Evolutionary conservation across 805 yeast genomes (phyloP), one percentile per base, ranked within the genome.

Genomic region (Suhomyces faveliae): DNA sequence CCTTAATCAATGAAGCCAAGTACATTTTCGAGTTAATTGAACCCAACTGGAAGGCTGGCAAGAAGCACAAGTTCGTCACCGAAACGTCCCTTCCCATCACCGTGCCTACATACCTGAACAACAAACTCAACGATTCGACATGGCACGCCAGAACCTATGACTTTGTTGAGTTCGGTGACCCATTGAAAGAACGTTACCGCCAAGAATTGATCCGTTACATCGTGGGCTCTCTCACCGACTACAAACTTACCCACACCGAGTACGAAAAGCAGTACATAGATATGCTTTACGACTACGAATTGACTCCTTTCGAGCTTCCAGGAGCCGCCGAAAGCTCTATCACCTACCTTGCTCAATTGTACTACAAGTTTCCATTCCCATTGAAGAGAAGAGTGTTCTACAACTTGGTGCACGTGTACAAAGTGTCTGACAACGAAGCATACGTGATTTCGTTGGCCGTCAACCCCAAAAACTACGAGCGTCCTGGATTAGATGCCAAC

Each of bases 311-410:
- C 37, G 48, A 43, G 9, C 44, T 59, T 40, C 51, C 33, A 6
- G 51, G 44, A 5, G 48, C 56, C 7, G 51, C 53, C 7, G 45
- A 43, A 9, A 57, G 54, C 13, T 48, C 53, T 20, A 47, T 56
- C 40, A 52, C 68, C 6, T 72, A 73, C 53, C 46, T 64, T 41
- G 63, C 66, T 1, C 64, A 62, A 45, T 55, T 69, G 21, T 58
- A 56, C 46, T 73, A 73, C 54, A 57, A 61, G 49, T 61, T 72
- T 38, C 73, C 62, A 24, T 67, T 64, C 47, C 76, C 76, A 2
- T 56, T 72, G 49, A 61, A 61, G 33, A 58, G 55, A 38, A 56
- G 78, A 13, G 59, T 62, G 10, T 73, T 73, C 52, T 61, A 68
- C 52, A 72, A 71, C 50, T 55, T 68, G 52, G 61, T 72, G 13